Evolutionary conservation across 352 stramenopile species (phyloP).

Genomic region (Globisporangium takayamanum): DNA sequence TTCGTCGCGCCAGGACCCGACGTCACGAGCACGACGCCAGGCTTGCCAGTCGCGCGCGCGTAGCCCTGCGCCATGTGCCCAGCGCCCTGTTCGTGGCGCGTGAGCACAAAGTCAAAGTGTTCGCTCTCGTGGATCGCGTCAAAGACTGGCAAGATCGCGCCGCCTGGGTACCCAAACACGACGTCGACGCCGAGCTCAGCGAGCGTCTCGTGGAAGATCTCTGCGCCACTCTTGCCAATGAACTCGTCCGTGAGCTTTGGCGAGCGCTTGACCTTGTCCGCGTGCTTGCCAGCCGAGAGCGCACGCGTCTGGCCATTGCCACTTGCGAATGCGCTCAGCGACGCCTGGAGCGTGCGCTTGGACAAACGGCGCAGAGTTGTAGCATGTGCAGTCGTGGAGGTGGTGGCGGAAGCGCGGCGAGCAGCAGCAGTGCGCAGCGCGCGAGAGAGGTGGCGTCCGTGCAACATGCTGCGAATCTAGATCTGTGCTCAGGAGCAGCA

Average conservation of each 20-base stretch:
- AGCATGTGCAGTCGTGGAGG: neutral
- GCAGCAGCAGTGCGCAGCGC: conserved; percentile 25
- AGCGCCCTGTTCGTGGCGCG: conserved; percentile 75
- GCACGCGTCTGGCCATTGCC: conserved; percentile 17
- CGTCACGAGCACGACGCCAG: conserved; percentile 91
- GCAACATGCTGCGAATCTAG: conserved; percentile 32
- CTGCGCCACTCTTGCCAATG: conserved; percentile 88
- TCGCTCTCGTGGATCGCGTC: conserved; percentile 91
- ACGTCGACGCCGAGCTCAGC: conserved; percentile 86
- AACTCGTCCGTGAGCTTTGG: conserved; percentile 77
- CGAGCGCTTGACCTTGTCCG: conserved; percentile 26
- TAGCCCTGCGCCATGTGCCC: conserved; percentile 87
- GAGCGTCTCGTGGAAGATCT: conserved; percentile 94
- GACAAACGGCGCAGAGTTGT: conserved; percentile 1
- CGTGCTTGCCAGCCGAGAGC: conserved; percentile 29
- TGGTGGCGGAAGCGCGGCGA: conserved; percentile 6
- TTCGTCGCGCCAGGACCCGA: conserved; percentile 93
- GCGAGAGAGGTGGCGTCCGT: conserved; percentile 36
- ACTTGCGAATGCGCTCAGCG: conserved; percentile 4
- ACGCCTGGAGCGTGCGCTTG: conserved; percentile 8
- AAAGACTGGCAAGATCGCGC: conserved; percentile 91
- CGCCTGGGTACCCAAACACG: conserved; percentile 93
- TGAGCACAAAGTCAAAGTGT: conserved; percentile 78
- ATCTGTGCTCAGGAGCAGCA: conserved; percentile 16
- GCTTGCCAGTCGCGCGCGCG: conserved; percentile 75